phyloP scores from a whole-genome alignment of 116 monocot species.

The Thalassia testudinum region DNA sequence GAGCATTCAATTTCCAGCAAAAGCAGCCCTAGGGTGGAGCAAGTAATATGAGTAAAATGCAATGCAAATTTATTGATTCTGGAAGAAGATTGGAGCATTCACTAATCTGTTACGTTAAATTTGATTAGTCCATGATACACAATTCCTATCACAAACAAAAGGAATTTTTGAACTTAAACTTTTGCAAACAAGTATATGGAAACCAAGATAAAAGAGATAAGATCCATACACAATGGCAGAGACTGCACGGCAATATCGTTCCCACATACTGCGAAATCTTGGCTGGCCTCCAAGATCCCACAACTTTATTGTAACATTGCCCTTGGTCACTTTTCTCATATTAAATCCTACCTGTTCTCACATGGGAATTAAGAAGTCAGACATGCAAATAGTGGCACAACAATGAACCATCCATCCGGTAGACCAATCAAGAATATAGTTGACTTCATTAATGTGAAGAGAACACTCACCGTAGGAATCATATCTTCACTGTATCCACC shows the following conservation, averaged over 20 bases:
- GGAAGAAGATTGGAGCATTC: no score
- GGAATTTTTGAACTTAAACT: no score
- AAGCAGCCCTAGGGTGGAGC: no score
- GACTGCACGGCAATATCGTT: conserved; percentile 90
- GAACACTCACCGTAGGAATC: conserved; percentile 84
- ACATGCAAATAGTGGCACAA: neutral
- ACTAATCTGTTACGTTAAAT: no score
- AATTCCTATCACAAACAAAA: no score
- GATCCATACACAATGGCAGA: conserved; percentile 94
- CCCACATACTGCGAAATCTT: conserved; percentile 97
- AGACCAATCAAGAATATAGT: neutral
- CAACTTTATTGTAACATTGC: conserved; percentile 96
- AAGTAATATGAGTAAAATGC: no score
- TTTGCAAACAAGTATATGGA: no score
- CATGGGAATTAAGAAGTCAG: neutral
- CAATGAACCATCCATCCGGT: neutral
- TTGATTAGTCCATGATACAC: no score
- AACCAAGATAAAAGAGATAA: conserved; percentile 5
- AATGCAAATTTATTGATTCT: no score
- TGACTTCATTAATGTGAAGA: neutral
- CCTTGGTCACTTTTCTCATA: conserved; percentile 96
- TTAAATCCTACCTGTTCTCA: conserved; percentile 85
- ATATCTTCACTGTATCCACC: conserved; percentile 99
- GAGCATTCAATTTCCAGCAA: no score
- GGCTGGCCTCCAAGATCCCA: conserved; percentile 99